Base-by-base conservation (phyloP, 495 filamentous ascomycete species). In the Barbatosphaeria neglecta region DNA sequence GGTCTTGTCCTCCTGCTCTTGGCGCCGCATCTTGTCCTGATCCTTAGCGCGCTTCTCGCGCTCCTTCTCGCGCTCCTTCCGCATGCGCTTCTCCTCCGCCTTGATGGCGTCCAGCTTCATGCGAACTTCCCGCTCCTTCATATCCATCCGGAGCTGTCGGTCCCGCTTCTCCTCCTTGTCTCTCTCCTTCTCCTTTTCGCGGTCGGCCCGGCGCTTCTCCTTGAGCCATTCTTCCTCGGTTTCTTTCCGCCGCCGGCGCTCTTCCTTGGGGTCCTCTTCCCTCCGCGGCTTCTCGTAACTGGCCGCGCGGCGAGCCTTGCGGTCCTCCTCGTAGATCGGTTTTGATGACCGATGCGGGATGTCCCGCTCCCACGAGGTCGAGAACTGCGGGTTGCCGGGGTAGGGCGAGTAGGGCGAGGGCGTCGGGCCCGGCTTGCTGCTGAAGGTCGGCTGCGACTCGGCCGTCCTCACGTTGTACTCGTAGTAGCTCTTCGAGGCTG, bases 281-380 rank as follows among this genome's bases (percentile, higher is more conserved):
- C 47, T 65, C 11, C 63, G 57, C 16, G 65, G 57, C 50, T 67
- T 71, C 48, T 71, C 68, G 52, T 70, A 72, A 41, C 68, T 74
- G 1, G 66, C 58, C 0, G 68, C 52, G 25, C 68, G 68, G 18
- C 67, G 60, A 22, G 66, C 59, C 18, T 56, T 42, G 35, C 58
- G 62, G 28, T 60, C 49, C 4, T 65, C 65, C 13, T 71, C 63
- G 40, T 53, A 66, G 8, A 50, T 13, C 6, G 41, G 10, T 18
- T 50, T 53, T 23, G 27, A 46, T 43, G 49, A 55, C 10, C 23
- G 47, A 20, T 45, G 56, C 41, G 45, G 60, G 16, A 68, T 56
- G 18, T 72, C 68, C 41, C 39, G 39, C 39, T 41, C 39, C 39
- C 39, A 41, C 13, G 39, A 41, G 15, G 20, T 41, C 13, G 39